Percentiles rank a stretch among this genome's conserved stretches.
Conservation (phyloP, 2,329 filamentous ascomycete genomes). For the Colletotrichum ledebouriae region DNA sequence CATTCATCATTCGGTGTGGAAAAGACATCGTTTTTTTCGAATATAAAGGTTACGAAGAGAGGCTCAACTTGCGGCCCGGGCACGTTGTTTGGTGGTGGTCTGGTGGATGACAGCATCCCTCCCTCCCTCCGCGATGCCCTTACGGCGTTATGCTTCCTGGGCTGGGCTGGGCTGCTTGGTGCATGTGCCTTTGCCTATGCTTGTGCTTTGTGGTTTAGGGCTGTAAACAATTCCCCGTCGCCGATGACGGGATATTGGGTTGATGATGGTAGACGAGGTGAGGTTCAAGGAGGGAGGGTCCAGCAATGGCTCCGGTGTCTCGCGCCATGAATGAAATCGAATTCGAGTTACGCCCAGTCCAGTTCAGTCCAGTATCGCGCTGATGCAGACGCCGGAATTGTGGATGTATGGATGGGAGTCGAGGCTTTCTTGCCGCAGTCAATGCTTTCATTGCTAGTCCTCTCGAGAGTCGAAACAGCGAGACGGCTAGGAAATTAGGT, state of each 20-base stretch:
- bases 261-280: slow-evolving; percentile 7
- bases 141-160: too few species aligned
- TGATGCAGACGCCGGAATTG: too few species aligned
- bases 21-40: too few species aligned
- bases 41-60: not conserved
- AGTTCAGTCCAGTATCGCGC: slow-evolving; percentile 17
- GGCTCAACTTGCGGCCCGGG: slow-evolving; percentile 38
- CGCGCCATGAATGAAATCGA: slow-evolving; percentile 4
- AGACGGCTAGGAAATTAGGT: not conserved
- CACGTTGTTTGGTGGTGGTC: slow-evolving; percentile 37
- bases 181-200: not conserved
- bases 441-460: slow-evolving; percentile 16
- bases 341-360: not conserved
- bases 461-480: not conserved
- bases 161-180: slow-evolving; percentile 1
- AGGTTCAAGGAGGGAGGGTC: slow-evolving; percentile 29
- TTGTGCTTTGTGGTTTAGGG: not conserved
- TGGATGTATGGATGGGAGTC: not conserved
- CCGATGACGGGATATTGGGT: slow-evolving; percentile 27
- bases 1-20: too few species aligned
- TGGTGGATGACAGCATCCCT: slow-evolving; percentile 31
- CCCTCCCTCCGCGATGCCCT: slow-evolving; percentile 1
- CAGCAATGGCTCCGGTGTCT: slow-evolving; percentile 30
- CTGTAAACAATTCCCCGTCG: slow-evolving; percentile 2
- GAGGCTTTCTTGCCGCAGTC: slow-evolving; percentile 26